Evolutionary conservation across 1,284 basidiomycete species (phyloP).

Genomic region (Hemileia vastatrix): DNA sequence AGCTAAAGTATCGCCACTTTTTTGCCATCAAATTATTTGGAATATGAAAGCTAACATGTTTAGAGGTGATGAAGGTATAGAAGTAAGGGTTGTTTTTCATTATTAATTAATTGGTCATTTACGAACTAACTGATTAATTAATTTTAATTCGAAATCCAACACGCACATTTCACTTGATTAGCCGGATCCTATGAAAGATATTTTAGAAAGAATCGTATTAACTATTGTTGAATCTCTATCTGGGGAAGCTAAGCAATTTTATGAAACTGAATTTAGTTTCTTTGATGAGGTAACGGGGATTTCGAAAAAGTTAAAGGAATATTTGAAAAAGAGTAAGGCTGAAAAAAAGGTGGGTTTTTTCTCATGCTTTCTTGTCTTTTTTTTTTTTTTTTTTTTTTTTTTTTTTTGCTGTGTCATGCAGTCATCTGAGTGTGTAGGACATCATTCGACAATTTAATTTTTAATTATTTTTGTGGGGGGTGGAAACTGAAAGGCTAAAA

Average conservation of each 20-base stretch:
- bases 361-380: background rate
- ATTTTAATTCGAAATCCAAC: background rate
- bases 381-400: background rate
- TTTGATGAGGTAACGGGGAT: constrained; percentile 95
- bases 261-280: constrained; percentile 90
- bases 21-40: constrained; percentile 99
- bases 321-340: constrained; percentile 85
- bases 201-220: constrained; percentile 75
- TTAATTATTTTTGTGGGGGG: constrained; percentile 8
- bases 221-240: constrained; percentile 75
- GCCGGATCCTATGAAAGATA: constrained; percentile 91
- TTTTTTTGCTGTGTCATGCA: too few relatives aligned
- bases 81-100: constrained; percentile 51
- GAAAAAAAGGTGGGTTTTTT: constrained; percentile 74
- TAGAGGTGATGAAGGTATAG: constrained; percentile 75
- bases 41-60: constrained; percentile 99
- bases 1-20: constrained; percentile 90
- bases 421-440: background rate
- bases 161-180: constrained; percentile 39
- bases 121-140: constrained; percentile 23
- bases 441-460: background rate
- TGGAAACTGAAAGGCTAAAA: constrained; percentile 78
- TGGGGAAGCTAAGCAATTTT: constrained; percentile 82
- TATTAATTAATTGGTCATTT: constrained; percentile 13
- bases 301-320: constrained; percentile 94